phyloP scores from a whole-genome alignment of 371 early-diverging fungal species.

The Globomyces sp. region DNA sequence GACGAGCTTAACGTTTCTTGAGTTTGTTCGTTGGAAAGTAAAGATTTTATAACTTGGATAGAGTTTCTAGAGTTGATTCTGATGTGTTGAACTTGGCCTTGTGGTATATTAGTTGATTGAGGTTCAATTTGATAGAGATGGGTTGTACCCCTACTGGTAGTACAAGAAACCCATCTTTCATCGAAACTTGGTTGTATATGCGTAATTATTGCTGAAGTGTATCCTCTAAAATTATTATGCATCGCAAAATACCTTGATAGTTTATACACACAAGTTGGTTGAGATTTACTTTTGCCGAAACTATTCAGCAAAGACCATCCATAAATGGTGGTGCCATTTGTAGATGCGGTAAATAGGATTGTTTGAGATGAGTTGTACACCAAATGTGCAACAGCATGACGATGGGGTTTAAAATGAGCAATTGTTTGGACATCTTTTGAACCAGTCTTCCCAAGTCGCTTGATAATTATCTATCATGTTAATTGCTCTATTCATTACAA shows the following conservation, averaged over 20 bases:
- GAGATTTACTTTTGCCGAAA: slow-evolving; percentile 9
- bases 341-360: slow-evolving; percentile 68
- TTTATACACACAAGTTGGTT: slow-evolving; percentile 59
- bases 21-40: background rate
- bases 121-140: slow-evolving; percentile 44
- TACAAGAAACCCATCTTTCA: slow-evolving; percentile 75
- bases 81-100: background rate
- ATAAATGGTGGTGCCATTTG: slow-evolving; percentile 74
- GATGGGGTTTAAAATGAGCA: slow-evolving; percentile 75
- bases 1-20: slow-evolving; percentile 10
- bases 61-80: slow-evolving; percentile 10
- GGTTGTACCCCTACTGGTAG: slow-evolving; percentile 76
- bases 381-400: slow-evolving; percentile 64
- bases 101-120: background rate
- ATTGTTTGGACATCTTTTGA: slow-evolving; percentile 38
- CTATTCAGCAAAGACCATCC: slow-evolving; percentile 52
- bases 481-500: slow-evolving; percentile 1
- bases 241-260: slow-evolving; percentile 36
- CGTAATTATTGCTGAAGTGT: slow-evolving; percentile 73
- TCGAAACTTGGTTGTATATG: slow-evolving; percentile 70
- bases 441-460: background rate
- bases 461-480: background rate
- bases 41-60: slow-evolving; percentile 11
- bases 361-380: slow-evolving; percentile 68
- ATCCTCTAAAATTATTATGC: slow-evolving; percentile 52